These are phyloP conservation scores for Clausena lansium DNA, from an alignment of 345 rosid genomes.

Conservation along the genomic window DNA sequence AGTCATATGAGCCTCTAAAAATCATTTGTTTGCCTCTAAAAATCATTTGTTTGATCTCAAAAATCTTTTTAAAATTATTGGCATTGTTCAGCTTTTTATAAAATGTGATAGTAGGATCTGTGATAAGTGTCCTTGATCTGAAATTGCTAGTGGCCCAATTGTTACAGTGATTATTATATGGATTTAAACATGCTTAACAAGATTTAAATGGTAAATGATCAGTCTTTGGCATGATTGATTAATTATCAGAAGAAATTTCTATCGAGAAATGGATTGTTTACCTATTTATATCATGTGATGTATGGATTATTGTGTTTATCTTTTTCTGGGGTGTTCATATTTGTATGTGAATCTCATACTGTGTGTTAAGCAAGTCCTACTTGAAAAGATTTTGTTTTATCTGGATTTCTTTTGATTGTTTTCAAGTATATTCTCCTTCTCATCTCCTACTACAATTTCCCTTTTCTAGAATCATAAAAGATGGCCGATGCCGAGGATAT, in stretches of 20 bases:
- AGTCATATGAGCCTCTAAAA: not conserved
- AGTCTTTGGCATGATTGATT: not conserved
- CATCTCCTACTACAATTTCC: not conserved
- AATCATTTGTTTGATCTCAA: not conserved
- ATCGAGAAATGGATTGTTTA: not conserved
- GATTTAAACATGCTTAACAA: not conserved
- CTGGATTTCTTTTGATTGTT: not conserved
- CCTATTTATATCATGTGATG: not conserved
- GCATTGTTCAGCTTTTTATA: not conserved
- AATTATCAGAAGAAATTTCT: not conserved
- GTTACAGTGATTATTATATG: not conserved
- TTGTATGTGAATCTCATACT: not conserved
- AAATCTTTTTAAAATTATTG: not conserved
- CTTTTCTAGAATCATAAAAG: not conserved
- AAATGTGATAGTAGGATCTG: not conserved
- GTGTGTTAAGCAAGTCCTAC: not conserved
- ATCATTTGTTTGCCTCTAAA: not conserved
- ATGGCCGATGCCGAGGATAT: conserved; percentile 32
- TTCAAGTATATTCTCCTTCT: not conserved
- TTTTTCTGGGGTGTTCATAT: not conserved
- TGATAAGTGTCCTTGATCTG: not conserved
- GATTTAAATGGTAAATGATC: not conserved
- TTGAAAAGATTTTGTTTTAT: not conserved
- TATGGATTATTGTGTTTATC: not conserved
- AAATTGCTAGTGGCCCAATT: not conserved